Evolutionary conservation across 441 rosid genomes (phyloP), one percentile per base, ranked within the genome.

Genomic region (Codiaeum variegatum): DNA sequence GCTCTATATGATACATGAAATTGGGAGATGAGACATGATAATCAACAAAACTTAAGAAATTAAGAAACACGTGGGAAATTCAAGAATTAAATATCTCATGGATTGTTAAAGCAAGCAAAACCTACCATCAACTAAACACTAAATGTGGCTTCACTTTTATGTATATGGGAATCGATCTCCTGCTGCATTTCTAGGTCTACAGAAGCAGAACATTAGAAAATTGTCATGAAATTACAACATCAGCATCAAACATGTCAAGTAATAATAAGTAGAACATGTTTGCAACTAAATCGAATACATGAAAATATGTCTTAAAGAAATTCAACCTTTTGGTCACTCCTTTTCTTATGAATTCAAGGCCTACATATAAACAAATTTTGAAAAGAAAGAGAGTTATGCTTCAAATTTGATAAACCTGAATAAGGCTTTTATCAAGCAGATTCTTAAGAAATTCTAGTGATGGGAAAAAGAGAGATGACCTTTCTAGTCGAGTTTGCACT

Each of bases 131-230:
- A 77, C 62, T 79, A 86, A 62, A 91, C 86, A 34, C 72, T 88
- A 66, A 92, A 95, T 70, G 75, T 71, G 28, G 98, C 97, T 81
- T 85, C 87, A 63, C 93, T 91, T 76, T 79, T 78, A 42, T 96
- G 83, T 38, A 88, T 80, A 72, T 78, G 75, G 0, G 73, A 73
- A 71, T 89, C 87, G 69, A 91, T 92, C 82, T 90, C 90, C 64
- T 75, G 78, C 78, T 92, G 93, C 98, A 95, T 92, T 24, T 90
- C 92, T 72, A 83, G 83, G 76, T 91, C 98, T 92, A 85, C 62
- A 81, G 40, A 78, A 78, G 36, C 60, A 75, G 62, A 71, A 26
- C n/a, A 72, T 74, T 55, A 78, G 59, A 75, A 62, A 58, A 69
- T 67, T 46, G 66, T 42, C 71, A 29, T 51, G 70, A 69, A 58